phyloP scores from a whole-genome alignment of 2,329 filamentous ascomycete genomes.

The Mycosphaerella arachidis region DNA sequence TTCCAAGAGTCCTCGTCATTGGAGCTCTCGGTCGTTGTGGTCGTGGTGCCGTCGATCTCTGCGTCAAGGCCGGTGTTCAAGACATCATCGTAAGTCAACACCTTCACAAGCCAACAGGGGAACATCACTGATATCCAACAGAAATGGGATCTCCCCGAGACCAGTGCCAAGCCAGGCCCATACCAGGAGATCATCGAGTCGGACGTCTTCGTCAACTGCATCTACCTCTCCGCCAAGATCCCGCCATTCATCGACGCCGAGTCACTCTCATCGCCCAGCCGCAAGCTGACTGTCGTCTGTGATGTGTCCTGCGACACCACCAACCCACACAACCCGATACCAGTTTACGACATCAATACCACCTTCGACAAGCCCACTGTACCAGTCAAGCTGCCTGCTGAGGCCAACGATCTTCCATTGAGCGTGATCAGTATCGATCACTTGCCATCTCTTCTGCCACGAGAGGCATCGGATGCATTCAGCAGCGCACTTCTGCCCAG shows the following conservation, averaged over 20 bases:
- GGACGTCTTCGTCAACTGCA: constrained; percentile 69
- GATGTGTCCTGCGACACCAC: constrained; percentile 74
- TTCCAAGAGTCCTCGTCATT: constrained; percentile 75
- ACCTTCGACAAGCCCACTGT: constrained; percentile 88
- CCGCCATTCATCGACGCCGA: constrained; percentile 74
- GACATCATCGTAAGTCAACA: constrained; percentile 54
- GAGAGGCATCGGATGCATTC: constrained; percentile 84
- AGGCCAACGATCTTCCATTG: constrained; percentile 51
- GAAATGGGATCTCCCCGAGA: constrained; percentile 77
- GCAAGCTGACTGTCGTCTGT: constrained; percentile 65
- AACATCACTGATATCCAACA: constrained; percentile 7
- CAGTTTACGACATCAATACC: constrained; percentile 78
- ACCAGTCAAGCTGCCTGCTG: constrained; percentile 58
- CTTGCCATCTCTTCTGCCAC: constrained; percentile 73
- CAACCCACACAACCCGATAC: constrained; percentile 68
- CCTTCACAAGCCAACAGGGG: neutral
- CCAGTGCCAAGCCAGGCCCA: constrained; percentile 53
- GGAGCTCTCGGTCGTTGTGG: constrained; percentile 76
- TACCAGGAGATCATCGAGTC: constrained; percentile 36
- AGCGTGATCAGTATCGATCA: constrained; percentile 87
- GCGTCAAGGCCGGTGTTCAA: constrained; percentile 67
- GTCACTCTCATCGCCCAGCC: constrained; percentile 61
- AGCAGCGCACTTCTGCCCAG: constrained; percentile 72
- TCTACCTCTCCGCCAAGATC: constrained; percentile 76
- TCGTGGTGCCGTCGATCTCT: constrained; percentile 75